Evolutionary conservation across 768 basidiomycete species (phyloP).

Genomic region (Phylloporus sp.): DNA sequence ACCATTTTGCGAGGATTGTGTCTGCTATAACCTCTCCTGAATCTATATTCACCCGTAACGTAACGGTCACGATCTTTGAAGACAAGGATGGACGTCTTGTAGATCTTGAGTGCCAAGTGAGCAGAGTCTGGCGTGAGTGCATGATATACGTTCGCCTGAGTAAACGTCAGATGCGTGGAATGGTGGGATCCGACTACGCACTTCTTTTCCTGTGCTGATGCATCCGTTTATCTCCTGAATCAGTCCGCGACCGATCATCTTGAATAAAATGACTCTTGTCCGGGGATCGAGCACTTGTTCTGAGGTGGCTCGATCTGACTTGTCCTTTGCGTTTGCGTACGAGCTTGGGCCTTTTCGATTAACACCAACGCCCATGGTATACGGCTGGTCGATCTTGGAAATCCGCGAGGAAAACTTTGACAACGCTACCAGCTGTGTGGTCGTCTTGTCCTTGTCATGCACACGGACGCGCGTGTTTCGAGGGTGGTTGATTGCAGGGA

Average conservation of each 20-base stretch:
- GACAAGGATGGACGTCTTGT: slow-evolving; percentile 95
- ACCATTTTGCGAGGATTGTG: slow-evolving; percentile 99
- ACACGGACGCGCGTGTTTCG: slow-evolving; percentile 28
- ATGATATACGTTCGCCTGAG: slow-evolving; percentile 95
- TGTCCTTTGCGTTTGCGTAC: slow-evolving; percentile 88
- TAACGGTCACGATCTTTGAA: slow-evolving; percentile 99
- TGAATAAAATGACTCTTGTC: slow-evolving; percentile 91
- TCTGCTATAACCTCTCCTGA: slow-evolving; percentile 82
- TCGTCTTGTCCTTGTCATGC: slow-evolving; percentile 53
- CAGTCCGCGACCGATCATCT: slow-evolving; percentile 89
- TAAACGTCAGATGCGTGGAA: slow-evolving; percentile 3
- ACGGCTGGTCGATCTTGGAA: slow-evolving; percentile 71
- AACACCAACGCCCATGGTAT: slow-evolving; percentile 64
- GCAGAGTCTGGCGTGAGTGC: slow-evolving; percentile 51
- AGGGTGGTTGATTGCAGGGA: slow-evolving; percentile 74
- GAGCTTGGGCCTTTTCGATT: slow-evolving; percentile 92
- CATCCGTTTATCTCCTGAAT: slow-evolving; percentile 93
- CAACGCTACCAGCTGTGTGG: slow-evolving; percentile 70
- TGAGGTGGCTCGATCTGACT: slow-evolving; percentile 92
- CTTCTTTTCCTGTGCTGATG: slow-evolving; percentile 98
- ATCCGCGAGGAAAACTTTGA: slow-evolving; percentile 75
- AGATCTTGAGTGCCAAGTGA: slow-evolving; percentile 93
- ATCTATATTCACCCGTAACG: slow-evolving; percentile 94
- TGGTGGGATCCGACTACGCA: slow-evolving; percentile 27
- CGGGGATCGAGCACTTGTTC: slow-evolving; percentile 97